Percentiles rank a stretch among this genome's conserved stretches.
Evolutionary conservation across 2,329 filamentous ascomycete species (phyloP).

Genomic region (Graphium sp.): DNA sequence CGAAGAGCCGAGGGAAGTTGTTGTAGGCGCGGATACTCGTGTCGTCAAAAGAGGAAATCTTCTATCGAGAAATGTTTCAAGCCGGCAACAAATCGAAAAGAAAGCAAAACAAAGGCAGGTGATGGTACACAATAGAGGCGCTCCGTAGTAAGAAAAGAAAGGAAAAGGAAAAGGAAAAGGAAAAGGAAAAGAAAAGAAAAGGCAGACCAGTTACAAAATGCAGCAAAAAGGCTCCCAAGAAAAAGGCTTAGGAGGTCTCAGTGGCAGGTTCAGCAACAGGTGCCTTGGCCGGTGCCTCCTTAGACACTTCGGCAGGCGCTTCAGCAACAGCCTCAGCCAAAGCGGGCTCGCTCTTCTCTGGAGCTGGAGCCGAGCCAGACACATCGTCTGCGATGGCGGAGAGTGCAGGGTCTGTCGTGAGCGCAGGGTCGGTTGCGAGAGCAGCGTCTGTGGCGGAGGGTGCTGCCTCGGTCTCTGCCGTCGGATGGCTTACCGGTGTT

Average conservation of each 20-base stretch:
- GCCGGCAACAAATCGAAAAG: too few species aligned
- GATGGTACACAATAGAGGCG: background rate
- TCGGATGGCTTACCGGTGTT: too few species aligned
- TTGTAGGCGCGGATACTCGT: too few species aligned
- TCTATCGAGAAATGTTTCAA: background rate
- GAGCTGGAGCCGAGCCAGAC: background rate
- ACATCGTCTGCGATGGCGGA: background rate
- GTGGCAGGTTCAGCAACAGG: background rate
- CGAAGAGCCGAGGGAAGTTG: background rate
- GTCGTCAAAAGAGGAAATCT: background rate
- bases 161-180: background rate
- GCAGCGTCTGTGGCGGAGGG: constrained; percentile 1
- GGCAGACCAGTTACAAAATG: too few species aligned
- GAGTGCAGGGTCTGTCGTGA: constrained; percentile 1
- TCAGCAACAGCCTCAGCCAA: background rate
- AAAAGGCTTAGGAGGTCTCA: background rate
- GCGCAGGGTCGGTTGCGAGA: constrained; percentile 1
- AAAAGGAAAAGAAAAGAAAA: background rate
- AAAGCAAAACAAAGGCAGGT: too few species aligned
- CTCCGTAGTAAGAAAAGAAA: constrained; percentile 2
- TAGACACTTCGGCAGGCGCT: background rate
- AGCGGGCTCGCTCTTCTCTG: too few species aligned
- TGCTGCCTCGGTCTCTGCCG: too few species aligned
- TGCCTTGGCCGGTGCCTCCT: background rate
- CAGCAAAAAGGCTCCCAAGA: background rate